Evolutionary conservation across 83 land plant species (phyloP), one percentile per base, ranked within the genome.

Genomic region (Diphasiastrum complanatum): DNA sequence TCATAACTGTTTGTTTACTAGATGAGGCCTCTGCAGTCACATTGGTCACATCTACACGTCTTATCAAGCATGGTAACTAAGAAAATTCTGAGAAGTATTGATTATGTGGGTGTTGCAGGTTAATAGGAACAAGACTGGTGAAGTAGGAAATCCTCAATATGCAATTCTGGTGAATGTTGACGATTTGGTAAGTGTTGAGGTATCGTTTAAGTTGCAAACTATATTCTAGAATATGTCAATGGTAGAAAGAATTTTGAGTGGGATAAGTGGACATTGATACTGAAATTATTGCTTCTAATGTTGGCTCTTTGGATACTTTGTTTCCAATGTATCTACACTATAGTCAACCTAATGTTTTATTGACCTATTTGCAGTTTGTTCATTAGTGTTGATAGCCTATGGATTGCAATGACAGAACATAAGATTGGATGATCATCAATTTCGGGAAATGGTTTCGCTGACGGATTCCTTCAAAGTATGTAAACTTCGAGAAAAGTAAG

Each of bases 371-470:
- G 18, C 45, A 41, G n/a, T 18, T 14, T 14, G 45, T 41, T 14
- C 45, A 41, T 41, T 14, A 41, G 33, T 20, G 29, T 2, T 26
- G 51, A 63, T 45, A 36, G 6, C 20, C 38, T 14, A 12, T 58
- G 30, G 23, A 29, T 20, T 24, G n/a, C 40, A 38, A 14, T 51
- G 43, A 37, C 74, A 70, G 74, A 33, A 53, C 12, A 28, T 75
- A 3, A 65, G 45, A 24, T 33, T 75, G 54, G 68, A 62, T 20
- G 68, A 75, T 57, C 24, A 37, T 2, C 74, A 75, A 49, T 55
- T 75, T 18, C 60, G 56, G n/a, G 73, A 61, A 58, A 61, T 74
- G 67, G 47, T 75, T 47, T 47, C 69, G 36, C 55, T 75, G 10
- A 46, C 56, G 58, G 78, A 75, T 56, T 54, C 56, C 63, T 40